Evolutionary conservation across 805 yeast genomes (phyloP), one percentile per base, ranked within the genome.

Genomic region (Ogataea pilisensis): DNA sequence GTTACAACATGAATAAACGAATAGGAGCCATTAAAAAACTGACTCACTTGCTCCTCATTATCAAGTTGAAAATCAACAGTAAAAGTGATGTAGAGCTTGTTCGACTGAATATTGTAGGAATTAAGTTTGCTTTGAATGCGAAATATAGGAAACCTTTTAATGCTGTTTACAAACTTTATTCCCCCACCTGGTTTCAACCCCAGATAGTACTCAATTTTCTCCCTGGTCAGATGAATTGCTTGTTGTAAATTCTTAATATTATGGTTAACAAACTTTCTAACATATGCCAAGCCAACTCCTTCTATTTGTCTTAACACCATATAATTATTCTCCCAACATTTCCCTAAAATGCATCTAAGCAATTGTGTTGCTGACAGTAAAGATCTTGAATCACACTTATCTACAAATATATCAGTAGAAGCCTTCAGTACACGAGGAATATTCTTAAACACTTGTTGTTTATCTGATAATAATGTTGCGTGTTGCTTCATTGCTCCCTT

Each of bases 301-400:
- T 69, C 70, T 9, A 77, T 39, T 41, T 77, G 82, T 36, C 69
- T 55, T n/a, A 76, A 51, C 4, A 67, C 68, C 52, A 65, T 61
- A 0, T 72, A 54, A 0, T 70, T 51, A 38, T 67, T 69, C 44
- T 75, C 80, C 83, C 83, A 76, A 13, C 77, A 65, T 42, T 60
- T 64, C 0, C 75, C 74, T 34, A 52, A 54, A 1, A 73, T 41
- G 31, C 72, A 68, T 40, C 79, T 55, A 3, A 55, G 47, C 7
- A 78, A 43, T 34, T 55, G 58, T 6, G 76, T 48, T 2, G 72
- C 47, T 32, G 60, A 66, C 18, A 58, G 46, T 33, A 74, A 53
- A 0, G 81, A 72, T 1, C 50, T 46, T 0, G 69, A 68, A 50
- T 75, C 80, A 20, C 60, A 55, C 38, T 62, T 69, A 12, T 58